Base-by-base conservation (phyloP, 1,139 yeast genomes). In the Blastobotrys serpentis region DNA sequence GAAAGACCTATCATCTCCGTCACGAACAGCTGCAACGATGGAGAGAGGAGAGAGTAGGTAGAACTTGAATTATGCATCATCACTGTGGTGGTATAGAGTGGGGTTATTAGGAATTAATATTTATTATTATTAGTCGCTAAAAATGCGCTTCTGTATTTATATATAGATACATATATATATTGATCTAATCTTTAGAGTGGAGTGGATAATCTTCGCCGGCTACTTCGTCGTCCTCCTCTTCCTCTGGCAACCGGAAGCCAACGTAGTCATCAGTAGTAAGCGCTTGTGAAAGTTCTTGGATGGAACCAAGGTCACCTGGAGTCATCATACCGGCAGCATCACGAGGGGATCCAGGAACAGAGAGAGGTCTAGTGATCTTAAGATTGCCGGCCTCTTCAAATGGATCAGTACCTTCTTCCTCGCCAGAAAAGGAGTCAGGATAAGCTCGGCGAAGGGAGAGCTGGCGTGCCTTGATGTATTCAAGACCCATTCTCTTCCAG, bases 401-500 rank as follows among this genome's bases (percentile, higher is more conserved):
- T 49, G 75, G 80, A 26, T 62, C 70, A 4, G 32, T 29, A 29
- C 32, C 32, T 11, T 19, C 40, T 33, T 59, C 68, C 43, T 63
- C 69, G 34, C 62, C 68, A 10, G 56, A 60, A 70, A 87, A 90
- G 61, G 85, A 78, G 58, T 85, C 88, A 33, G 98, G 97, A 65
- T 92, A 92, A 1, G 98, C 98, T 61, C 98, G 78, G 67, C 90
- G 86, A 64, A 92, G 76, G 0, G 96, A 87, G 61, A 92, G 77
- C 65, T 87, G 92, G 63, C 98, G 82, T 17, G 98, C 98, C 73
- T 92, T 92, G 64, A 87, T 82, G 68, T 92, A 92, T 69, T 92
- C 98, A 50, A 90, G 75, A 1, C 98, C 98, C 98, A 92, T 90
- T 63, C 98, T 79, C 71, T 86, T 87, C 98, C 98, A 92, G 71